Evolutionary conservation across 176 grass and related monocot species (phyloP), one percentile per base, ranked within the genome.

Genomic region (Sorghum bicolor): DNA sequence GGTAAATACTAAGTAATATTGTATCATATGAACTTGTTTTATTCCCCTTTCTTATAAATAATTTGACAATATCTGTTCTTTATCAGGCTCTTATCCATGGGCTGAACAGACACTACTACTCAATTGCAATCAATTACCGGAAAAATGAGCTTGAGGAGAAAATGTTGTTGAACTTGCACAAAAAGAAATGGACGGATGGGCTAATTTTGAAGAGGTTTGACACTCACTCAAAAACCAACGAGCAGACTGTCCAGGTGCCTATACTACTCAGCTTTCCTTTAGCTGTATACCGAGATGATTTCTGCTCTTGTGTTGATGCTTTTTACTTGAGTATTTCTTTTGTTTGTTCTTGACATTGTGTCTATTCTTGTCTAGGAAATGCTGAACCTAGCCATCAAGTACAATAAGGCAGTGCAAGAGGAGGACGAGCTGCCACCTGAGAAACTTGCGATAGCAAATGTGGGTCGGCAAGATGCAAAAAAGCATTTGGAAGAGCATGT

Each of bases 101-200:
- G 1, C 85, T 99, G 73, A 99, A 99, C 74, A 90, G 96, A 67
- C 93, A 99, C 74, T 99, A 99, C 81, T 99, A 99, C 81, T 99
- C 96, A 19, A 99, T 99, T 80, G 96, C 96, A 44, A 99, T 99
- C 75, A 99, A 96, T 87, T 99, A 99, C 70, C 83, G 96, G 20
- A 99, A 99, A 80, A 99, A 99, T 81, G 96, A 99, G 64, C 93
- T 99, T 2, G 96, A 99, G 78, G 96, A 99, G 48, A 99, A 99
- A 60, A 99, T 99, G 96, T 73, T 98, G 36, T 50, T 95, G 45
- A 98, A 98, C 69, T 78, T 98, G 69, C 96, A 98, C 82, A 98
- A 98, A 84, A 98, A 98, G 96, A 95, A 95, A 75, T 98, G 96
- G 96, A 98, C 96, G 2, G 93, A 98, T 88, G 96, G 96, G 3